phyloP scores from a whole-genome alignment of 75 land plant genomes.

The Chamaecyparis obtusa region DNA sequence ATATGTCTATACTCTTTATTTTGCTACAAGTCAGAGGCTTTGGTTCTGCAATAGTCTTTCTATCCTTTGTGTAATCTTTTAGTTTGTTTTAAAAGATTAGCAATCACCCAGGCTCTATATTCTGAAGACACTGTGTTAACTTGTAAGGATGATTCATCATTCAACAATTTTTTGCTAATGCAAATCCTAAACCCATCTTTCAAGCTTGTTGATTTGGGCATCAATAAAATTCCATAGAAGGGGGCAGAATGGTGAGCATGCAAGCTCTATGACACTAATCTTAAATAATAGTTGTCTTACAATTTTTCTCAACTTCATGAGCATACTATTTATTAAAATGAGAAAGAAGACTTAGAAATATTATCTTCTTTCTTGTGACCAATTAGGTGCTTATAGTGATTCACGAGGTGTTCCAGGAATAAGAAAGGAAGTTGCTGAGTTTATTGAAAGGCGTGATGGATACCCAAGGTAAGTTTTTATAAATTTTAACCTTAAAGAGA shows the following conservation, averaged over 20 bases:
- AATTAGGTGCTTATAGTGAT: constrained; percentile 96
- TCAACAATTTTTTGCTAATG: not conserved
- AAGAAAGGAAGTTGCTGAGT: constrained; percentile 94
- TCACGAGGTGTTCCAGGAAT: constrained; percentile 92
- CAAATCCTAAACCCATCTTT: not conserved
- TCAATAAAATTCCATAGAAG: not conserved
- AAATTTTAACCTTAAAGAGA: not conserved
- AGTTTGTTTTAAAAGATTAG: not conserved
- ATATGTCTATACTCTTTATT: too few species aligned
- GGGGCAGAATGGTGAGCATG: not conserved
- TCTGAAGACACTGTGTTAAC: not conserved
- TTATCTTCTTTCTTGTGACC: constrained; percentile 10
- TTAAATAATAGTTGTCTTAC: not conserved
- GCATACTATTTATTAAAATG: not conserved
- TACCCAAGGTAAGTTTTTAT: constrained; percentile 72
- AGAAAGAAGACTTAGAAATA: not conserved
- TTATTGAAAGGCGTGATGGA: constrained; percentile 95
- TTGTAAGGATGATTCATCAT: not conserved
- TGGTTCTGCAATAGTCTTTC: too few species aligned
- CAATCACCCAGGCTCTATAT: not conserved
- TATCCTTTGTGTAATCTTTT: not conserved
- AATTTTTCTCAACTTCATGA: constrained; percentile 7
- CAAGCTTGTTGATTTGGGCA: not conserved
- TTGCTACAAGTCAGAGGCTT: too few species aligned
- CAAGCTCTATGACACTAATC: not conserved